Evolutionary conservation across 345 rosid species (phyloP).

Genomic region (Syzygium oleosum): DNA sequence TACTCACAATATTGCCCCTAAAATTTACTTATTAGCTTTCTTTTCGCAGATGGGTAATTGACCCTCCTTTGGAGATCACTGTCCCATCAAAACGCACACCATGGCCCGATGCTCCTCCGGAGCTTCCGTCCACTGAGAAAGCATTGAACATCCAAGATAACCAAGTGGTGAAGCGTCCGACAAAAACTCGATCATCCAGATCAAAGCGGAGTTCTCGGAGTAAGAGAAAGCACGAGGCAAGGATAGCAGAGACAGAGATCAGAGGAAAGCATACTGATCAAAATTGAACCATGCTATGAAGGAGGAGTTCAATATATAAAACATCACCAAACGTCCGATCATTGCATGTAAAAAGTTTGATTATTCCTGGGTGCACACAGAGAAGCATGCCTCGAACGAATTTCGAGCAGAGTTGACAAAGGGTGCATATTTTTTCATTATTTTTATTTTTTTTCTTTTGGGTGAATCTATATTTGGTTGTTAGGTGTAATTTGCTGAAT

Average conservation of each 20-base stretch:
- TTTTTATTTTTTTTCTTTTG: not conserved
- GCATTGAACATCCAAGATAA: conserved; percentile 29
- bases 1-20: not conserved
- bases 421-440: conserved; percentile 1
- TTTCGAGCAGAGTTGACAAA: not conserved
- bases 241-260: conserved; percentile 21
- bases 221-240: conserved; percentile 64
- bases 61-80: conserved; percentile 84
- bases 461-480: not conserved
- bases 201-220: conserved; percentile 52
- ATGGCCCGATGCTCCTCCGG: conserved; percentile 95
- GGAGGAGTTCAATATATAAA: conserved; percentile 8
- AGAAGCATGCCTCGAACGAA: not conserved
- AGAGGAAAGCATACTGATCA: conserved; percentile 40
- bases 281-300: conserved; percentile 17
- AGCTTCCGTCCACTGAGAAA: conserved; percentile 50
- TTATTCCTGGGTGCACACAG: not conserved
- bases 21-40: not conserved
- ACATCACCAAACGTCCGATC: not conserved
- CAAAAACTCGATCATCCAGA: conserved; percentile 47
- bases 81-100: conserved; percentile 81
- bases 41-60: conserved; percentile 71
- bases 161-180: conserved; percentile 30
- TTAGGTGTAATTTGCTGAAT: not conserved
- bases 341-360: not conserved